Evolutionary conservation across 2,329 filamentous ascomycete genomes (phyloP).

Genomic region (Xylariaceae sp.): DNA sequence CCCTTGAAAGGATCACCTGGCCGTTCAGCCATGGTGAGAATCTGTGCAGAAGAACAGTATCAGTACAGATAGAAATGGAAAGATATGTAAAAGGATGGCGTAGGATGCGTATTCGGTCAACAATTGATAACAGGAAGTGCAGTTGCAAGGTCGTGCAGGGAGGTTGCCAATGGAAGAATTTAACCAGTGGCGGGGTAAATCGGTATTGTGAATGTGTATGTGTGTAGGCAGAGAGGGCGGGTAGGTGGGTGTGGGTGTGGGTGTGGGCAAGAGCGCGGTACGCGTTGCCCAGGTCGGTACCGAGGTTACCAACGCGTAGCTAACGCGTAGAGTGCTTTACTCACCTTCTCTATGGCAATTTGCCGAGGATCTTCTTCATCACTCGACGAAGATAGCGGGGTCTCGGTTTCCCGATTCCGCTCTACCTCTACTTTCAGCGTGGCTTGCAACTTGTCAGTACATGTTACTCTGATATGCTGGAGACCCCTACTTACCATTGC

Average conservation of each 20-base stretch:
- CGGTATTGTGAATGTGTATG: neutral
- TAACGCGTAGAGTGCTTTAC: neutral
- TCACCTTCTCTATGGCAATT: conserved; percentile 13
- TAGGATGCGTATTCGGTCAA: too few relatives aligned
- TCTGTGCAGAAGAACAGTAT: too few relatives aligned
- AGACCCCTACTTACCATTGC: neutral
- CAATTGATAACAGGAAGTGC: too few relatives aligned
- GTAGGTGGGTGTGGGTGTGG: too few relatives aligned
- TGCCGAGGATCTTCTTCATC: conserved; percentile 18
- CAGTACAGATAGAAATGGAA: too few relatives aligned
- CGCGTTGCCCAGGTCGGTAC: neutral
- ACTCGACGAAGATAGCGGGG: conserved; percentile 9
- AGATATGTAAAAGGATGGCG: too few relatives aligned
- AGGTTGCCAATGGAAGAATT: too few relatives aligned
- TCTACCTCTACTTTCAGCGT: conserved; percentile 1
- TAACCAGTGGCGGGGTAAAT: neutral
- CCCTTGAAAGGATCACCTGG: conserved; percentile 26
- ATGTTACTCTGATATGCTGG: neutral
- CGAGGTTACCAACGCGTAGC: neutral
- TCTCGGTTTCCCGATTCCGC: too few relatives aligned
- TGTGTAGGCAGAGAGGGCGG: too few relatives aligned
- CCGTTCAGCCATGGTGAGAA: conserved; percentile 19
- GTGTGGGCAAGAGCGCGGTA: too few relatives aligned
- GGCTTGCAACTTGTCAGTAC: conserved; percentile 12
- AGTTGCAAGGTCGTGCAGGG: too few relatives aligned